Evolutionary conservation across 371 early-diverging fungal species (phyloP).

Genomic region (Circinella minor): DNA sequence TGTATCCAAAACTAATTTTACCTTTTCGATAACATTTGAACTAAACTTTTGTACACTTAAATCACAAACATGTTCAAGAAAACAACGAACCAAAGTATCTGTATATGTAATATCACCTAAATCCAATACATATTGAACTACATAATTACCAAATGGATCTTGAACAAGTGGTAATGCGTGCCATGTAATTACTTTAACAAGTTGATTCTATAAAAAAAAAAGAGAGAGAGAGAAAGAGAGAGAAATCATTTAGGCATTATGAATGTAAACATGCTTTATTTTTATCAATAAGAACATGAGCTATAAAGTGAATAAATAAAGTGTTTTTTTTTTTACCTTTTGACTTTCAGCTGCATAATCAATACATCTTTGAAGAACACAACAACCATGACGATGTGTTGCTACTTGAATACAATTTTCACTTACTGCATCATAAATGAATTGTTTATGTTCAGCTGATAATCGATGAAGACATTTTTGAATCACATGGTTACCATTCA

Average conservation of each 20-base stretch:
- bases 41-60: constrained; percentile 92
- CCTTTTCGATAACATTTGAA: constrained; percentile 93
- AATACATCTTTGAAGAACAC: constrained; percentile 96
- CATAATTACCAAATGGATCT: constrained; percentile 98
- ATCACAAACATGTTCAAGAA: constrained; percentile 76
- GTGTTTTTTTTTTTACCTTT: constrained; percentile 40
- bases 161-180: constrained; percentile 84
- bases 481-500: constrained; percentile 98
- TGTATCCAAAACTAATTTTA: too few relatives aligned
- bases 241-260: too few relatives aligned
- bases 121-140: constrained; percentile 96
- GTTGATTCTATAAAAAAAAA: constrained; percentile 48
- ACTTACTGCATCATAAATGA: constrained; percentile 89
- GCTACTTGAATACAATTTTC: constrained; percentile 86
- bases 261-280: too few relatives aligned
- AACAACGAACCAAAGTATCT: constrained; percentile 74
- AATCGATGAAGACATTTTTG: constrained; percentile 93
- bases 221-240: background rate
- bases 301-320: background rate
- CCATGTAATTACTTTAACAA: constrained; percentile 76
- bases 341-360: constrained; percentile 81
- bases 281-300: too few relatives aligned
- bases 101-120: constrained; percentile 69
- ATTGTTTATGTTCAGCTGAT: constrained; percentile 78
- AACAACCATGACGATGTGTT: constrained; percentile 97